Percentiles rank a stretch among this genome's conserved stretches.
phyloP scores from a whole-genome alignment of 2,329 filamentous ascomycete species.

The Pestalotiopsis sp. region DNA sequence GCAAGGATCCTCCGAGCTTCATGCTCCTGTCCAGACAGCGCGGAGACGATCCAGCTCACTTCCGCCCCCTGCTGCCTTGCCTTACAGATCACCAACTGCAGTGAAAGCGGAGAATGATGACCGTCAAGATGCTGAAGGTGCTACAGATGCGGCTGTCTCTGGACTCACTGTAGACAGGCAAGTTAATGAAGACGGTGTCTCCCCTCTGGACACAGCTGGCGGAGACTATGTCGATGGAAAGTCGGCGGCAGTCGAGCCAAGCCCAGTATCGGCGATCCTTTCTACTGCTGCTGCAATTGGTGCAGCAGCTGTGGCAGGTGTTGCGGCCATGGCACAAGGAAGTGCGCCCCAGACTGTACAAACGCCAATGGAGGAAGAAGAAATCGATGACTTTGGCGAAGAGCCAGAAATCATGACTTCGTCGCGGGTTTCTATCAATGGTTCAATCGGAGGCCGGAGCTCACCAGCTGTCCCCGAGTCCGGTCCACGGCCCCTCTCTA shows the following conservation, averaged over 20 bases:
- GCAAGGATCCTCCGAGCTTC: conserved; percentile 37
- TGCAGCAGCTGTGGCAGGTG: conserved; percentile 16
- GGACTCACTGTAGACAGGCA: background rate
- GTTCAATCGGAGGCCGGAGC: conserved; percentile 55
- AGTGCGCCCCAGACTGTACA: conserved; percentile 13
- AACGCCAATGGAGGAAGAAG: conserved; percentile 35
- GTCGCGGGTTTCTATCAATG: conserved; percentile 51
- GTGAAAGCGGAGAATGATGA: conserved; percentile 15
- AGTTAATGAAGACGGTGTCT: conserved; percentile 5
- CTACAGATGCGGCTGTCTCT: background rate
- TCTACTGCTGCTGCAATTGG: conserved; percentile 18
- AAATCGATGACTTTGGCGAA: conserved; percentile 59
- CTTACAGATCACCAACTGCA: conserved; percentile 23
- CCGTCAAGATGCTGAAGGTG: background rate
- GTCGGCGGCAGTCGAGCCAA: background rate
- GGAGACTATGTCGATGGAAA: conserved; percentile 9
- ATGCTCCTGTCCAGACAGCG: conserved; percentile 20
- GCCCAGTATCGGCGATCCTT: conserved; percentile 18
- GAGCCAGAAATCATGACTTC: conserved; percentile 61
- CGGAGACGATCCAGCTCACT: conserved; percentile 54
- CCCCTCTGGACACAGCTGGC: conserved; percentile 16
- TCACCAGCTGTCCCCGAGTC: conserved; percentile 53
- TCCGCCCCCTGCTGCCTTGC: conserved; percentile 40
- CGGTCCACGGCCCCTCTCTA: conserved; percentile 38
- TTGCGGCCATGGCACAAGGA: conserved; percentile 15